Evolutionary conservation across 2,329 filamentous ascomycete species (phyloP).

Genomic region (Meredithiella fracta): DNA sequence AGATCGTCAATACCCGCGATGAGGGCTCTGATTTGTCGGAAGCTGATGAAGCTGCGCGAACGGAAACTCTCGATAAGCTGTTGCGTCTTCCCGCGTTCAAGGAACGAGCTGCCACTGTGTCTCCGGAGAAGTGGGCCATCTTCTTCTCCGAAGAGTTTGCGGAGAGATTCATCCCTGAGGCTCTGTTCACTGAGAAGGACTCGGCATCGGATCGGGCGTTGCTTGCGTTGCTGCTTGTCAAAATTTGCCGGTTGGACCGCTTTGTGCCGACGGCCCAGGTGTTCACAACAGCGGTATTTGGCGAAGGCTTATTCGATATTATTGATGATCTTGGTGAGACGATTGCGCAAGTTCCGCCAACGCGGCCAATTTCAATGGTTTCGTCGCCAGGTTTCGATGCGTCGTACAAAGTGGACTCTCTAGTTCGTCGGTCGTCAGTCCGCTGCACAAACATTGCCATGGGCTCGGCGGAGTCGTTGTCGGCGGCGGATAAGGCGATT

Average conservation of each 20-base stretch:
- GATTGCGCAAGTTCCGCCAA: constrained; percentile 67
- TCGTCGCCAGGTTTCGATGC: constrained; percentile 96
- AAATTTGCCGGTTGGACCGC: constrained; percentile 86
- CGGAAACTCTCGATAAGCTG: constrained; percentile 52
- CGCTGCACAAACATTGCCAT: constrained; percentile 95
- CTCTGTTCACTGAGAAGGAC: constrained; percentile 45
- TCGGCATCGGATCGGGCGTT: constrained; percentile 57
- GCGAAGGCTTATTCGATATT: constrained; percentile 62
- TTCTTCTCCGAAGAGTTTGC: constrained; percentile 78
- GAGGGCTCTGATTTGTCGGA: constrained; percentile 60
- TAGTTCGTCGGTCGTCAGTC: constrained; percentile 69
- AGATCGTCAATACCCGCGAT: constrained; percentile 62
- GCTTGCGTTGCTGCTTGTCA: constrained; percentile 73
- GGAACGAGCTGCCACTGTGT: constrained; percentile 46
- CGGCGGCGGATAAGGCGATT: constrained; percentile 89
- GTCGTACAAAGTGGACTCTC: constrained; percentile 93
- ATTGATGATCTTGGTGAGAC: constrained; percentile 75
- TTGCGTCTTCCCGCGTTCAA: constrained; percentile 58
- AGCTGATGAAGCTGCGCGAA: constrained; percentile 23
- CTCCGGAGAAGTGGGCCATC: constrained; percentile 53
- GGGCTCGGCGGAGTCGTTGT: constrained; percentile 89
- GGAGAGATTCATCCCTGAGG: constrained; percentile 62
- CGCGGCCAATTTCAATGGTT: constrained; percentile 74
- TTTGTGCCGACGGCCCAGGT: constrained; percentile 85
- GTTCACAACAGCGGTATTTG: constrained; percentile 80